These are phyloP conservation scores for Hypoxylon rickii DNA, from an alignment of 495 filamentous ascomycete genomes.

Conservation along the genomic window DNA sequence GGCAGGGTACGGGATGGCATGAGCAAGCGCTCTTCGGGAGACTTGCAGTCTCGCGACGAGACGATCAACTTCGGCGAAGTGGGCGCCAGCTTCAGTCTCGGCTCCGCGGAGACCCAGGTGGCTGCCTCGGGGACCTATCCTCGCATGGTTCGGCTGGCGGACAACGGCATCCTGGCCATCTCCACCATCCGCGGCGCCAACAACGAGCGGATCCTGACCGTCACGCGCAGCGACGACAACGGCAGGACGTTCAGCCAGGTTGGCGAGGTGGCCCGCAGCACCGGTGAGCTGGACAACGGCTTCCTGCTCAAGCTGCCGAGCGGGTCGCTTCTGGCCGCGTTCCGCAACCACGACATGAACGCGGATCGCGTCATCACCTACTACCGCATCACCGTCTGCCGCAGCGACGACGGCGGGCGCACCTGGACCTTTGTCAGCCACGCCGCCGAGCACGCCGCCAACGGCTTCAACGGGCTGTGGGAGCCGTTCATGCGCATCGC, in stretches of 20 bases:
- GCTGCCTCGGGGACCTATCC: slow-evolving; percentile 51
- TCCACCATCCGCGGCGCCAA: slow-evolving; percentile 41
- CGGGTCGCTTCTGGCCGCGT: slow-evolving; percentile 56
- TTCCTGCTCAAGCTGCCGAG: slow-evolving; percentile 58
- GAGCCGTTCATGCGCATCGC: slow-evolving; percentile 63
- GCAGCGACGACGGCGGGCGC: slow-evolving; percentile 55
- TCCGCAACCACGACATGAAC: slow-evolving; percentile 62
- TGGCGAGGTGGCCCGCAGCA: slow-evolving; percentile 30
- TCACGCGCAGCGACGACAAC: slow-evolving; percentile 46
- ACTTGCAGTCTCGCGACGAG: slow-evolving; percentile 8
- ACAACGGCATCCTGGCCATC: slow-evolving; percentile 50
- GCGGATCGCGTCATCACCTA: slow-evolving; percentile 44
- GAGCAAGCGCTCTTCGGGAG: background rate
- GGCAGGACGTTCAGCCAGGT: slow-evolving; percentile 45
- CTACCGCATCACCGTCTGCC: slow-evolving; percentile 64
- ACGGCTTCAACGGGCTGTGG: slow-evolving; percentile 58
- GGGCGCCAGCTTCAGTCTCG: slow-evolving; percentile 17
- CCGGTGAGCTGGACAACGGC: slow-evolving; percentile 62
- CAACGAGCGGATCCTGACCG: slow-evolving; percentile 39
- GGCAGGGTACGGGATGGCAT: background rate
- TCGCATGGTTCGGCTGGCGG: slow-evolving; percentile 48
- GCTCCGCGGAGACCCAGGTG: slow-evolving; percentile 10
- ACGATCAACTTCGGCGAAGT: slow-evolving; percentile 14
- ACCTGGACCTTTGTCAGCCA: slow-evolving; percentile 58
- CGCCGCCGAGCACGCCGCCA: slow-evolving; percentile 43